Evolutionary conservation across 2,329 filamentous ascomycete species (phyloP).

Genomic region (Penicillium expansum): DNA sequence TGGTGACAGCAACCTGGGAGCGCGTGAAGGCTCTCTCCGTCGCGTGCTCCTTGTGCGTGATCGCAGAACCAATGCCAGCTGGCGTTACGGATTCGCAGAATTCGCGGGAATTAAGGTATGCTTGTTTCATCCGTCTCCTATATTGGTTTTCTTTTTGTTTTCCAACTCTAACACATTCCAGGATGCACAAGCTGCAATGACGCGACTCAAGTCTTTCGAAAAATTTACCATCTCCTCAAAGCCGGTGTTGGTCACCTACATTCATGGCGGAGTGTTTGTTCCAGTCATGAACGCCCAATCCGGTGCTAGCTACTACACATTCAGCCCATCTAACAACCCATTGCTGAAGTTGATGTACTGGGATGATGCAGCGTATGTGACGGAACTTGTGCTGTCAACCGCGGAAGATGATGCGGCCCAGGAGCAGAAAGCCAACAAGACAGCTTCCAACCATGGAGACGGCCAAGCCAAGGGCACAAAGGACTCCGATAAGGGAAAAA

Average conservation of each 20-base stretch:
- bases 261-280: slow-evolving; percentile 81
- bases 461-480: slow-evolving; percentile 35
- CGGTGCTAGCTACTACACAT: slow-evolving; percentile 62
- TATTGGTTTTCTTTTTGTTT: neutral
- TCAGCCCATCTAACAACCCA: slow-evolving; percentile 67
- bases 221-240: slow-evolving; percentile 76
- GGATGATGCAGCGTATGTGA: slow-evolving; percentile 71
- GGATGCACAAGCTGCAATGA: slow-evolving; percentile 71
- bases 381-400: slow-evolving; percentile 59
- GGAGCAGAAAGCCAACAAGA: slow-evolving; percentile 24
- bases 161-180: slow-evolving; percentile 14
- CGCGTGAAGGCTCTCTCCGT: slow-evolving; percentile 69
- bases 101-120: slow-evolving; percentile 66
- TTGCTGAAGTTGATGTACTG: slow-evolving; percentile 70
- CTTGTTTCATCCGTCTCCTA: neutral
- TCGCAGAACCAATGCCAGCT: slow-evolving; percentile 66
- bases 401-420: slow-evolving; percentile 43
- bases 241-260: slow-evolving; percentile 68
- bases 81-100: slow-evolving; percentile 81
- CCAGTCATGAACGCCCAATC: slow-evolving; percentile 63
- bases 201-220: slow-evolving; percentile 67
- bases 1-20: slow-evolving; percentile 63
- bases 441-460: slow-evolving; percentile 18
- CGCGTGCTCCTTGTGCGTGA: slow-evolving; percentile 76
- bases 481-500: slow-evolving; percentile 47